Percentiles rank a stretch among this genome's conserved stretches.
Evolutionary conservation across 768 basidiomycete genomes (phyloP).

Genomic region (Wakefieldia striispora): DNA sequence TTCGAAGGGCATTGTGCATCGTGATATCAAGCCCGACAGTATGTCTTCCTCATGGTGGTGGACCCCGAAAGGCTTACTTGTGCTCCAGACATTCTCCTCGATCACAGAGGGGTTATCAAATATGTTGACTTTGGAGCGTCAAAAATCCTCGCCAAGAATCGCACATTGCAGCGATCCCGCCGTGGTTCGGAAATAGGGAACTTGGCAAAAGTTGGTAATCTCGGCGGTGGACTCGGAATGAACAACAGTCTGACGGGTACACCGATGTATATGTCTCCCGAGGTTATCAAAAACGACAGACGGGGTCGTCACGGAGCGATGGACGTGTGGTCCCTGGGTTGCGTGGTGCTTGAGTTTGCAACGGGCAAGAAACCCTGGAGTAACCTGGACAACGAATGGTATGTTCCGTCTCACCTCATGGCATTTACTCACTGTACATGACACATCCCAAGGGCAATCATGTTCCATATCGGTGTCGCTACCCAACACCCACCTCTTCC

Average conservation of each 20-base stretch:
- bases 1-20: slow-evolving; percentile 87
- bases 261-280: slow-evolving; percentile 99
- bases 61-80: slow-evolving; percentile 7
- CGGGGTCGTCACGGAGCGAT: slow-evolving; percentile 89
- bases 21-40: slow-evolving; percentile 99
- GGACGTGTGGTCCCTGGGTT: slow-evolving; percentile 98
- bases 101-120: slow-evolving; percentile 89
- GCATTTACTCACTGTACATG: not conserved
- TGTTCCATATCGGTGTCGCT: slow-evolving; percentile 98
- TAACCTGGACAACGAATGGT: slow-evolving; percentile 99
- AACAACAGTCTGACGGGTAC: slow-evolving; percentile 93
- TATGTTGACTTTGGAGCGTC: slow-evolving; percentile 98
- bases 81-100: slow-evolving; percentile 83
- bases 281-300: slow-evolving; percentile 93
- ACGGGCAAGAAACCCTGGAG: slow-evolving; percentile 99
- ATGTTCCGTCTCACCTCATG: slow-evolving; percentile 17
- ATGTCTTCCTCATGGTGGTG: slow-evolving; percentile 34
- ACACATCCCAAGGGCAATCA: slow-evolving; percentile 78
- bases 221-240: slow-evolving; percentile 44
- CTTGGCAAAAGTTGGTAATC: slow-evolving; percentile 34
- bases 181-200: slow-evolving; percentile 46
- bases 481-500: slow-evolving; percentile 96
- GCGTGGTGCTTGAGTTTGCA: slow-evolving; percentile 94
- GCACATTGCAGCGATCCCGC: slow-evolving; percentile 72
- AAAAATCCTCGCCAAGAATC: slow-evolving; percentile 90